Base-by-base conservation (phyloP, 192 early-diverging fungal species). In the Funneliformis geosporum region DNA sequence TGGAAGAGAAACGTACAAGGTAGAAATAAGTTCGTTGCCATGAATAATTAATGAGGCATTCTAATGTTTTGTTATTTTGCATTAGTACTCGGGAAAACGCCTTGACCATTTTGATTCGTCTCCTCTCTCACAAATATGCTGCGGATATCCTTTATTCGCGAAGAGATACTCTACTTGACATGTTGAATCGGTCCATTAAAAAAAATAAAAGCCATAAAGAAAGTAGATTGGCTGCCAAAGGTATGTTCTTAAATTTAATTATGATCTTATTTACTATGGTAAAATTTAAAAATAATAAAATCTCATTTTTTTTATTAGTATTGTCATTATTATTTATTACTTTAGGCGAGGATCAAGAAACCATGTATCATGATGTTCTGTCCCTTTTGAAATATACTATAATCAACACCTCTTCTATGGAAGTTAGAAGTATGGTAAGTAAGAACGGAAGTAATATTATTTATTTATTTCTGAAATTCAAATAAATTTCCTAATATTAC, bases 31-130 rank as follows among this genome's bases (percentile, higher is more conserved):
- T 74, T 73, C 10, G 10, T n/a, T n/a, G n/a, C n/a, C n/a, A n/a
- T 76, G 42, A 33, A 75, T 60, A n/a, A n/a, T n/a, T n/a, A n/a
- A n/a, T 60, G 8, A 16, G 14, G 28, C 8, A 61, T 68, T 50
- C 23, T 7, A 12, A 68, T 55, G n/a, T 67, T 33, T 38, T 33
- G n/a, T 50, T 38, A 47, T 42, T 27, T 25, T 23, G 8, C 2
- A 27, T n/a, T 80, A 91, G 90, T 67, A 84, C 85, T 18, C 81
- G 92, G 27, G 90, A 91, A 80, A 86, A 88, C 65, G 87, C 87
- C 0, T 80, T 93, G 59, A 60, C 82, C 4, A 85, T 80, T 25
- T 76, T 90, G 50, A 85, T 86, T 14, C 79, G 79, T 1, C 75
- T 88, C 8, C 81, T 91, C 79, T 80, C 90, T 33, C 88, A 85